phyloP scores from a whole-genome alignment of 179 eudicot species.

The Amaranthus tricolor region DNA sequence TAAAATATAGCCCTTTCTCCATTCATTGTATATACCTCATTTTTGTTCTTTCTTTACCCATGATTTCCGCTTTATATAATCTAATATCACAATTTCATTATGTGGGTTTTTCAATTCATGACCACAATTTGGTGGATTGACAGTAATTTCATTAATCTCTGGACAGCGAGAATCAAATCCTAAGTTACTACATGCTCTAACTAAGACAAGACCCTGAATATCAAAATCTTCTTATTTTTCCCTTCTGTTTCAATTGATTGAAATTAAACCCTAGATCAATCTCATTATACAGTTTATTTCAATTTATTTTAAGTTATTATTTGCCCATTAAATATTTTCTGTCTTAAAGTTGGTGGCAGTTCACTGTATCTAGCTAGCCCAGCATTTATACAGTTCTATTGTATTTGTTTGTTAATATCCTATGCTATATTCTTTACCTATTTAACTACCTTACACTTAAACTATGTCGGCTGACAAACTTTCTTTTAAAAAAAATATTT shows the following conservation, averaged over 20 bases:
- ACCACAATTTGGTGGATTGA: conserved; percentile 12
- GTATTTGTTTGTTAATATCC: conserved; percentile 23
- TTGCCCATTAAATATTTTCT: not conserved
- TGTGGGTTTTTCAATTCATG: conserved; percentile 9
- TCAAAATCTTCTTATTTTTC: not conserved
- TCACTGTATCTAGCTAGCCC: conserved; percentile 33
- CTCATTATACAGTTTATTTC: not conserved
- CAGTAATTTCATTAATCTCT: not conserved
- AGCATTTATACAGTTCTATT: conserved; percentile 29
- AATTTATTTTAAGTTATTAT: no score
- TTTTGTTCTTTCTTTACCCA: not conserved
- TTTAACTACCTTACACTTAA: conserved; percentile 27
- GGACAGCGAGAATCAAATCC: not conserved
- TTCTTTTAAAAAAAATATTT: conserved; percentile 7
- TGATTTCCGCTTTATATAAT: conserved; percentile 2
- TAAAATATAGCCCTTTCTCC: not conserved
- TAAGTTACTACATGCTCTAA: not conserved
- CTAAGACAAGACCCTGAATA: not conserved
- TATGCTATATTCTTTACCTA: conserved; percentile 19
- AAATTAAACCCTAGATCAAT: no score
- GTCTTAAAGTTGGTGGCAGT: conserved; percentile 18
- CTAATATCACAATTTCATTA: not conserved
- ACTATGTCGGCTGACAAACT: conserved; percentile 30
- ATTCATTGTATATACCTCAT: not conserved
- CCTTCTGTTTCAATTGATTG: not conserved